Percentiles rank a stretch among this genome's conserved stretches.
Evolutionary conservation across 768 basidiomycete species (phyloP).

Genomic region (Pulveroboletus sp.): DNA sequence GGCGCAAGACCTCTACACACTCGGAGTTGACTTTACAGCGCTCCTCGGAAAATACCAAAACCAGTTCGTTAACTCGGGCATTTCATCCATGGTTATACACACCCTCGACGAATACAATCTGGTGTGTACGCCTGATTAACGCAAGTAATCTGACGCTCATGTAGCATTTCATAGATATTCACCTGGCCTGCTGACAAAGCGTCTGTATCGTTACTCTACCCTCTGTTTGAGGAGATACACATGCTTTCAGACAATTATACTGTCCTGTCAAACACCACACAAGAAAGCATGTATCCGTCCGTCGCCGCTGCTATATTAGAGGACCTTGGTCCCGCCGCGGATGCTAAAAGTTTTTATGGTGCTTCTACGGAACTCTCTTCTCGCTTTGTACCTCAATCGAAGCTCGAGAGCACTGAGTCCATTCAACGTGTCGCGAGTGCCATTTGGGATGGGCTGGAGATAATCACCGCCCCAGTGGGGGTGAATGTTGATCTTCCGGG

Average conservation of each 20-base stretch:
- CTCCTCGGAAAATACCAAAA: constrained; percentile 20
- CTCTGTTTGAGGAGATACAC: constrained; percentile 14
- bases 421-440: constrained; percentile 12
- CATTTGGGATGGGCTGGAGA: constrained; percentile 15
- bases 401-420: constrained; percentile 3
- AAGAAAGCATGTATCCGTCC: constrained; percentile 11
- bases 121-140: not conserved
- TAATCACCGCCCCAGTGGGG: not conserved
- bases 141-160: not conserved
- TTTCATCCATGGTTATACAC: not conserved
- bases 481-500: not conserved
- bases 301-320: constrained; percentile 4
- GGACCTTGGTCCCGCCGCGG: constrained; percentile 5
- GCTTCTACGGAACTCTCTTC: constrained; percentile 7
- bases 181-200: constrained; percentile 7
- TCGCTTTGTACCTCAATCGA: constrained; percentile 15
- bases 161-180: constrained; percentile 1
- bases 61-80: constrained; percentile 7
- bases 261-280: constrained; percentile 10
- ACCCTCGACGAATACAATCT: constrained; percentile 1
- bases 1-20: constrained; percentile 7
- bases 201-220: constrained; percentile 9
- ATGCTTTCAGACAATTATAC: constrained; percentile 10
- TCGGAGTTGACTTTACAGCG: constrained; percentile 13
- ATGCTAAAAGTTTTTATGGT: constrained; percentile 9